These are phyloP conservation scores for Fusarium verticillioides DNA, from an alignment of 2,329 filamentous ascomycete species.

Conservation along the genomic window DNA sequence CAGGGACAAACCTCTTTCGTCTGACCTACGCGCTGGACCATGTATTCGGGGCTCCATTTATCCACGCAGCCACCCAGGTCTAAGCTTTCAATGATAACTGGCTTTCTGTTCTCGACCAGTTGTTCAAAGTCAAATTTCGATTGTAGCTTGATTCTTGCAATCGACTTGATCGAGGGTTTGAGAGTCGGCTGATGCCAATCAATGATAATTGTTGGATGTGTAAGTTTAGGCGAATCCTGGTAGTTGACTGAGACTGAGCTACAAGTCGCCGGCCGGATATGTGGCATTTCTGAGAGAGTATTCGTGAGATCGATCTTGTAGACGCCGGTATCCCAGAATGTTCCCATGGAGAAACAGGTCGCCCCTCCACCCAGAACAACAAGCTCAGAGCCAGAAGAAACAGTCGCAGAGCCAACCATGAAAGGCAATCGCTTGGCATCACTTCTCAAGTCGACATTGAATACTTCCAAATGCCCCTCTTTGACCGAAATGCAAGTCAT, in stretches of 20 bases:
- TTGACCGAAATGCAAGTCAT: slow-evolving; percentile 38
- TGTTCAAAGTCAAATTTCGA: slow-evolving; percentile 67
- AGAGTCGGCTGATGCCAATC: not conserved
- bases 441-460: slow-evolving; percentile 5
- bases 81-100: slow-evolving; percentile 69
- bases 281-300: not conserved
- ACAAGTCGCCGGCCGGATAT: not conserved
- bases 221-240: slow-evolving; percentile 46
- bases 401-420: slow-evolving; percentile 74
- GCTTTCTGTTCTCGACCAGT: slow-evolving; percentile 67
- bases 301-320: slow-evolving; percentile 53
- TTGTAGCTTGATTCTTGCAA: slow-evolving; percentile 64
- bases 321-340: slow-evolving; percentile 78
- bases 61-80: slow-evolving; percentile 74
- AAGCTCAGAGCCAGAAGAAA: slow-evolving; percentile 61
- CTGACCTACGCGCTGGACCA: slow-evolving; percentile 69
- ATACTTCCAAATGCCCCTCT: slow-evolving; percentile 43
- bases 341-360: slow-evolving; percentile 91
- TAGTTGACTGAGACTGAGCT: slow-evolving; percentile 27
- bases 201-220: slow-evolving; percentile 18
- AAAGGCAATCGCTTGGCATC: slow-evolving; percentile 61
- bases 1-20: slow-evolving; percentile 65
- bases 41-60: slow-evolving; percentile 75
- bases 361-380: slow-evolving; percentile 82
- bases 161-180: slow-evolving; percentile 44